phyloP scores from a whole-genome alignment of 257 asterid genomes.

The Solanum pimpinellifolium region DNA sequence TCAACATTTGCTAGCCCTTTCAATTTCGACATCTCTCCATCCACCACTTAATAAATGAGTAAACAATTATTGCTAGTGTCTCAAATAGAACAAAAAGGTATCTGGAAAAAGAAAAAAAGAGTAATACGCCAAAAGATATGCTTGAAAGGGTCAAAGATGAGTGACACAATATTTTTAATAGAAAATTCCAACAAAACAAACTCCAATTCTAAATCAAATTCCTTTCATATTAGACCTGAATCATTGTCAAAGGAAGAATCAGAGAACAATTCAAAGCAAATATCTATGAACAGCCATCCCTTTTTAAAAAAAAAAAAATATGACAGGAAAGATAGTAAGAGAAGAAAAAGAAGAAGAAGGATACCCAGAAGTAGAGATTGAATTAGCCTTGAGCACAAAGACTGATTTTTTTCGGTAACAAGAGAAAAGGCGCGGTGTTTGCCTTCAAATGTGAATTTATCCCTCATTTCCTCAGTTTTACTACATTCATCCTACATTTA shows the following conservation, averaged over 20 bases:
- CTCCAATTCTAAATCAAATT: background rate
- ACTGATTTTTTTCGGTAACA: no score
- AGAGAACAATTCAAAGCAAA: constrained; percentile 1
- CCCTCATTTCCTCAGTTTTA: no score
- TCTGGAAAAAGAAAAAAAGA: background rate
- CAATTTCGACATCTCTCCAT: constrained; percentile 20
- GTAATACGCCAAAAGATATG: background rate
- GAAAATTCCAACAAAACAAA: background rate
- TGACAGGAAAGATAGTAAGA: background rate
- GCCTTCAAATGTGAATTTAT: no score
- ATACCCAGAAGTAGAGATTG: constrained; percentile 4
- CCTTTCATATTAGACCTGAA: background rate
- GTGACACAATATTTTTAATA: background rate
- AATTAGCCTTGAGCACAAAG: background rate
- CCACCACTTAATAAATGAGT: background rate
- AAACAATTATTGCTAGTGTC: background rate
- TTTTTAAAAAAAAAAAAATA: background rate
- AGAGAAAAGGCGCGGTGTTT: no score
- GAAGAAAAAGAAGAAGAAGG: background rate
- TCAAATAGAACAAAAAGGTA: background rate
- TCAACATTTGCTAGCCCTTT: constrained; percentile 26
- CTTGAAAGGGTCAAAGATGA: background rate
- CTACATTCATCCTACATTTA: no score
- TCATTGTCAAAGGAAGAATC: background rate
- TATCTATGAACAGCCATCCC: background rate